Evolutionary conservation across 768 basidiomycete species (phyloP).

Genomic region (Tephrocybe sp.): DNA sequence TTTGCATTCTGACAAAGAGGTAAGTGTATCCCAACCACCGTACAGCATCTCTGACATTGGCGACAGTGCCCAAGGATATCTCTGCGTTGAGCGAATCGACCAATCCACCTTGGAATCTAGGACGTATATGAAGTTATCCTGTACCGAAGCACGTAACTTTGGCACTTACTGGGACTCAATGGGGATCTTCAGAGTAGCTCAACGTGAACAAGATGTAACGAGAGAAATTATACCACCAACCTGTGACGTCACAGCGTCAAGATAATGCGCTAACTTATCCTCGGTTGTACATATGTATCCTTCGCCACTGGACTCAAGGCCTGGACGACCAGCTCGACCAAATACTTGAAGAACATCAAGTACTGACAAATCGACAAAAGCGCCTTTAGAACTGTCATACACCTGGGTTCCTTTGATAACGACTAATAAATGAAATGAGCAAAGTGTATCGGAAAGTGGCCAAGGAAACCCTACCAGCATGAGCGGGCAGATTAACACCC

Average conservation of each 20-base stretch:
- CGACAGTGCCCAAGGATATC: conserved; percentile 91
- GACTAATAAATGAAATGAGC: conserved; percentile 45
- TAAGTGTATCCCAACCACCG: conserved; percentile 98
- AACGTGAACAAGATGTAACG: conserved; percentile 1
- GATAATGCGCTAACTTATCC: conserved; percentile 90
- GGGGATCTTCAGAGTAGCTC: conserved; percentile 57
- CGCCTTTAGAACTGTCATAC: conserved; percentile 87
- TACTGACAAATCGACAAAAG: conserved; percentile 90
- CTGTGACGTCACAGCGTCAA: conserved; percentile 85
- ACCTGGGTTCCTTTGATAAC: conserved; percentile 97
- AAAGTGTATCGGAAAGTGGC: conserved; percentile 9
- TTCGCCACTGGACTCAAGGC: conserved; percentile 88
- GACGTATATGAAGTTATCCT: conserved; percentile 9
- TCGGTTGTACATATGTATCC: conserved; percentile 96
- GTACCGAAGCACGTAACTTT: not conserved
- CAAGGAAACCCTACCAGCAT: conserved; percentile 70
- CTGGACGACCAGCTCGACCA: conserved; percentile 90
- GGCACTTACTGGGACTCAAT: conserved; percentile 89
- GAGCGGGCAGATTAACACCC: conserved; percentile 99
- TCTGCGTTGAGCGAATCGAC: conserved; percentile 94
- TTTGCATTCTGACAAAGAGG: conserved; percentile 91
- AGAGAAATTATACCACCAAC: conserved; percentile 35
- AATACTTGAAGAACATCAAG: conserved; percentile 98
- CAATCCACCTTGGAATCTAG: conserved; percentile 79
- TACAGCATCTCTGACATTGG: conserved; percentile 81